Evolutionary conservation across 192 early-diverging fungal genomes (phyloP).

Genomic region (Coemansia sp.): DNA sequence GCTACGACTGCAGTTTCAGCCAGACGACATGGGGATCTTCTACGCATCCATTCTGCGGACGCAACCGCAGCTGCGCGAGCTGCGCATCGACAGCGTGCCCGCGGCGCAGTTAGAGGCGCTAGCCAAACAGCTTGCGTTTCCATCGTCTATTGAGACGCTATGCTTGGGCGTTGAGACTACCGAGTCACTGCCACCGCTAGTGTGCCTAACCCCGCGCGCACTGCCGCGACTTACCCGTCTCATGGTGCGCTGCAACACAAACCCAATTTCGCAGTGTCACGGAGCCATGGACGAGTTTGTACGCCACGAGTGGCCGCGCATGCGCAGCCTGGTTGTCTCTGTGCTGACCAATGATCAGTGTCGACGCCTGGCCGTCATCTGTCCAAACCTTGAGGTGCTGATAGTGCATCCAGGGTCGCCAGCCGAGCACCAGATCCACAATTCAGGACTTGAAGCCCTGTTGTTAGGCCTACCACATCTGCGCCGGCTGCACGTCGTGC

Average conservation of each 20-base stretch:
- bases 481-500: conserved; percentile 46
- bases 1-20: conserved; percentile 54
- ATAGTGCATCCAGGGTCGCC: conserved; percentile 55
- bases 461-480: conserved; percentile 37
- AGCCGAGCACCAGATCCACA: conserved; percentile 53
- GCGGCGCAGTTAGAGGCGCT: conserved; percentile 38
- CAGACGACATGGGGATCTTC: conserved; percentile 54
- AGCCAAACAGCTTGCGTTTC: conserved; percentile 48
- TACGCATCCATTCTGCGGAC: conserved; percentile 53
- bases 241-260: conserved; percentile 53
- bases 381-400: conserved; percentile 48
- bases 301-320: conserved; percentile 43
- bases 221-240: conserved; percentile 45
- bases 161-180: conserved; percentile 50
- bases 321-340: conserved; percentile 49
- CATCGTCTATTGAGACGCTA: conserved; percentile 51
- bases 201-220: conserved; percentile 45
- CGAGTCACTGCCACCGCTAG: conserved; percentile 43
- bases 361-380: conserved; percentile 24
- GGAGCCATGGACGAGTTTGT: conserved; percentile 45
- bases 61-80: conserved; percentile 44
- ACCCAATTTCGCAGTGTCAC: conserved; percentile 45
- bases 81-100: conserved; percentile 52
- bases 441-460: conserved; percentile 46
- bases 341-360: conserved; percentile 54